Base-by-base conservation (phyloP, 176 grass and related monocot species). In the Musa beccarii region DNA sequence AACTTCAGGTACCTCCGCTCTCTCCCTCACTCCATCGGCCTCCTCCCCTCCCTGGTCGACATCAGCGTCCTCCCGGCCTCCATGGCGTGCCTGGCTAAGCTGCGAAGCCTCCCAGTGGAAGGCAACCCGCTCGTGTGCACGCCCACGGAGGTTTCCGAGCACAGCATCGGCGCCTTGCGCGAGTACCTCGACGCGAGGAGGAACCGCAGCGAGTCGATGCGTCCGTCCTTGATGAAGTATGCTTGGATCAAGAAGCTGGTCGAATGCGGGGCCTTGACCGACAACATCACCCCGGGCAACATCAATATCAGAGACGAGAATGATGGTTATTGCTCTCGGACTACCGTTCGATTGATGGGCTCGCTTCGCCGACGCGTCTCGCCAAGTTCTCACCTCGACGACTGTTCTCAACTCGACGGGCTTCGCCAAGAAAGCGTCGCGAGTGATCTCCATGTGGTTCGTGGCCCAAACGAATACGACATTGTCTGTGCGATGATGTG, bases 311-410 rank as follows among this genome's bases (percentile, higher is more conserved):
- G 84, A 16, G 80, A 80, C 8, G 81, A 69, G 52, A 23, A 73
- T 2, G 57, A 90, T 0, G 89, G 11, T 84, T 92, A 52, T 52
- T 85, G n/a, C 89, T 82, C 84, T 88, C 93, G 8, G 85, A 96
- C 23, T 92, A 96, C 81, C 89, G 70, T 25, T 84, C 85, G 0
- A 84, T 96, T 49, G 55, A 92, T 62, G 87, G 49, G 49, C 20
- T 90, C 23, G 87, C 89, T 1, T 92, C 92, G 16, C 87, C 92
- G 6, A 85, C 87, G 52, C 84, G 84, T 53, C 78, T 90, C 59
- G 81, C 83, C 73, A 92, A 86, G 85, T 61, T 96, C 1, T 96
- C 93, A 5, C 92, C 92, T 0, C 72, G 83, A 2, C 80, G 93
- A 22, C 85, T 96, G 64, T 96, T 96, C 89, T 96, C 89, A 11